Conservation (phyloP, 768 basidiomycete species). For the Rhodosporidiobolus sp. region DNA sequence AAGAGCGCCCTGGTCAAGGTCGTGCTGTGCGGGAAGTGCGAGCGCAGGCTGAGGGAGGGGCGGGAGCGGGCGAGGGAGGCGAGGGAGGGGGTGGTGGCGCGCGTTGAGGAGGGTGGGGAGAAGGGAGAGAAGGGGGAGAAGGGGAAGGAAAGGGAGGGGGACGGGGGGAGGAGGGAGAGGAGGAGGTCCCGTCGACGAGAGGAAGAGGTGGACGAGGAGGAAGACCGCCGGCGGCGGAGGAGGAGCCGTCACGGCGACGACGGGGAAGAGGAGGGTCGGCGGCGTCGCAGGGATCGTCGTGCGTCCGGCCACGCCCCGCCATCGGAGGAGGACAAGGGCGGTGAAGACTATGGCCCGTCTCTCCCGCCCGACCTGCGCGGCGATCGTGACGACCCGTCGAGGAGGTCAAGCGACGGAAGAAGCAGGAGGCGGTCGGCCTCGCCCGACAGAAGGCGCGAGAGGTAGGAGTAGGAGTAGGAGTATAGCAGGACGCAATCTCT, state of each 20-base stretch:
- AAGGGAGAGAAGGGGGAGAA: neutral
- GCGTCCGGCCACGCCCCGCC: no score
- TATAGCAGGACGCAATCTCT: no score
- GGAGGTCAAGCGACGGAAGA: no score
- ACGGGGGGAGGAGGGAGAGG: neutral
- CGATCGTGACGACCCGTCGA: no score
- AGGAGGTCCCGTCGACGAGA: no score
- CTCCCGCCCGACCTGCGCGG: no score
- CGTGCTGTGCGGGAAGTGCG: conserved; percentile 73
- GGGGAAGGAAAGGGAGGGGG: neutral
- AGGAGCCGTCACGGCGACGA: no score
- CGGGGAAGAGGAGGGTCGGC: neutral
- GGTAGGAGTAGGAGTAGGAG: no score
- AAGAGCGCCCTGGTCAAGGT: conserved; percentile 87
- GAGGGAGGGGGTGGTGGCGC: conserved; percentile 8
- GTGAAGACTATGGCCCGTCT: neutral
- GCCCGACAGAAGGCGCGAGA: no score
- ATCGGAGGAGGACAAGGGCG: neutral
- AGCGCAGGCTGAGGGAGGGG: conserved; percentile 84
- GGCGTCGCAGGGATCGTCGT: neutral
- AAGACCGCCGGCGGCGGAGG: neutral
- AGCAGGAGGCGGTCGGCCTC: no score
- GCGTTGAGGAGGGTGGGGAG: neutral
- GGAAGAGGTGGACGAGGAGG: neutral
- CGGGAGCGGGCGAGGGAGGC: conserved; percentile 59